Base-by-base conservation (phyloP, 768 basidiomycete genomes). In the Gyrodon lividus region DNA sequence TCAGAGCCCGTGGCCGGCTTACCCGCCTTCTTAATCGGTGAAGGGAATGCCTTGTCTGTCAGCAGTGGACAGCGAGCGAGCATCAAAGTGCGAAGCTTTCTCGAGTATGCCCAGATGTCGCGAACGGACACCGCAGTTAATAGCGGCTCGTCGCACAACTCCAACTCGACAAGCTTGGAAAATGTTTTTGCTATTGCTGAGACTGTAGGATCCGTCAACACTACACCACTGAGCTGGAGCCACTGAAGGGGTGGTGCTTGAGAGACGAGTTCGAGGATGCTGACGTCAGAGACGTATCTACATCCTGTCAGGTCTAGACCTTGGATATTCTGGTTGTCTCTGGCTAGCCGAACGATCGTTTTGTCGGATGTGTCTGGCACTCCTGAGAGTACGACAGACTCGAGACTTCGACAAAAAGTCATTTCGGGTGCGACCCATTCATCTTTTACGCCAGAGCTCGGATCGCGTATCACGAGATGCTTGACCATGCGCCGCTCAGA, bases 51-150 rank as follows among this genome's bases (percentile, higher is more conserved):
- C 59, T 78, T 83, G 73, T 95, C 91, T 23, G 88, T 88, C 58
- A 97, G 70, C 13, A 82, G 73, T 23, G 78, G 67, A 66, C 92
- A 97, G 46, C 88, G 86, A 34, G 88, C 84, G 42, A 98, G 71
- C 58, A 87, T 83, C 54, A 97, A 65, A 41, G 78, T 82, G 7
- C 89, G 78, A 47, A 98, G 74, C 63, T 83, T 88, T 56, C 89
- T 82, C 40, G 87, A 87, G 68, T 84, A 90, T 26, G 78, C 76
- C 78, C 93, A 87, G n/a, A 97, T 76, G 61, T 92, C 89, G 33
- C 87, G 81, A 30, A 92, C 76, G 0, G 89, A 83, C 41, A 78
- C 65, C 6, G 81, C 78, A 7, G 87, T 89, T 48, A 97, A 61
- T 35, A 83, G 74, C 9, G 81, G 79, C 54, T 92, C 83, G 60